phyloP scores from a whole-genome alignment of 1,284 basidiomycete species.

The Cryptococcus floricola region DNA sequence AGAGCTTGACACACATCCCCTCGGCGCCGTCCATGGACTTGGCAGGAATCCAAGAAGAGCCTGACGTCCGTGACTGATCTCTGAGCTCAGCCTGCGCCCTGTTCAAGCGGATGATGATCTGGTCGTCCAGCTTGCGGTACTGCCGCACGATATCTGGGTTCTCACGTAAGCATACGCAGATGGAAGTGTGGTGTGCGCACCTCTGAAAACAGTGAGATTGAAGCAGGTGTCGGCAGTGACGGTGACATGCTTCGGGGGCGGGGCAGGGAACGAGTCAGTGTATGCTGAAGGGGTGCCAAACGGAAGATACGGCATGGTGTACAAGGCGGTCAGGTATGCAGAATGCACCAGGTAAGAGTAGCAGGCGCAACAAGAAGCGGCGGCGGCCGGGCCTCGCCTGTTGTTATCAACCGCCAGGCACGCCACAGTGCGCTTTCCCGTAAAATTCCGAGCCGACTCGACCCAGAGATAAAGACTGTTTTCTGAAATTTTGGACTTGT shows the following conservation, averaged over 20 bases:
- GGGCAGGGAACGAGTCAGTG: constrained; percentile 46
- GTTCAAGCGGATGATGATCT: constrained; percentile 75
- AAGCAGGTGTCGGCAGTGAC: constrained; percentile 58
- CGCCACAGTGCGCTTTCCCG: too few relatives aligned
- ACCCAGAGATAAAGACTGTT: too few relatives aligned
- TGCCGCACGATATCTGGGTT: constrained; percentile 72
- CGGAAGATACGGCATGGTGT: constrained; percentile 10
- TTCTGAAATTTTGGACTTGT: too few relatives aligned
- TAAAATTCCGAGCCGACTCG: too few relatives aligned
- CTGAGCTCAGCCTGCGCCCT: constrained; percentile 73
- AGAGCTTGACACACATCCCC: constrained; percentile 71
- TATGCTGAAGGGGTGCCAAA: constrained; percentile 48
- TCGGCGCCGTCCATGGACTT: constrained; percentile 24
- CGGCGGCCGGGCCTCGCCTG: too few relatives aligned
- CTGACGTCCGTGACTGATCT: constrained; percentile 52
- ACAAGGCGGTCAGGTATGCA: not conserved
- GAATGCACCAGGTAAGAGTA: too few relatives aligned
- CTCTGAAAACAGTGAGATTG: constrained; percentile 78
- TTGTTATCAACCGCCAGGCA: too few relatives aligned
- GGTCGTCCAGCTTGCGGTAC: constrained; percentile 78
- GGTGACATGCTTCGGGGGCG: constrained; percentile 39
- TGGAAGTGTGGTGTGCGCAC: constrained; percentile 45
- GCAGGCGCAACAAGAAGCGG: too few relatives aligned
- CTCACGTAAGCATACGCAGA: not conserved
- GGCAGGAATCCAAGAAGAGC: constrained; percentile 39